phyloP scores from a whole-genome alignment of 768 basidiomycete genomes.

The Pleurotus ostreatus region DNA sequence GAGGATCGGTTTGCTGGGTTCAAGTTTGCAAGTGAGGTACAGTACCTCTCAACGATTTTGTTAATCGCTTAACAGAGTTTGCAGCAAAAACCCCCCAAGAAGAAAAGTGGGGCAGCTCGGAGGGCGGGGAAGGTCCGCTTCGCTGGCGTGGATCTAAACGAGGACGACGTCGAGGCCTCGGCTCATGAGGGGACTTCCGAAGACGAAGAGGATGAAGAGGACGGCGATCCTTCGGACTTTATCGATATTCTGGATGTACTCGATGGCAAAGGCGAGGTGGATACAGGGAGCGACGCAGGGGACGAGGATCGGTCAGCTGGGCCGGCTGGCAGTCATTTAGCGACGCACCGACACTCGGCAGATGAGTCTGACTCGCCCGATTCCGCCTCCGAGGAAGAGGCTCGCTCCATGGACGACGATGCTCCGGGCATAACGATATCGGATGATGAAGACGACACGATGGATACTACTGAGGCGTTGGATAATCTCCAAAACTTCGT shows the following conservation, averaged over 20 bases:
- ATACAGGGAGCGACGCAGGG: conserved; percentile 35
- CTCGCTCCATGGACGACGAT: conserved; percentile 18
- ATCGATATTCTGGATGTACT: conserved; percentile 32
- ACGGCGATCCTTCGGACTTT: conserved; percentile 39
- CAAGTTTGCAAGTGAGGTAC: conserved; percentile 40
- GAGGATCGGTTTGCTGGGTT: conserved; percentile 71
- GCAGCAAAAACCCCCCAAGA: conserved; percentile 18
- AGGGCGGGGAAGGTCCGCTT: conserved; percentile 29
- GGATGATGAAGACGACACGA: conserved; percentile 43
- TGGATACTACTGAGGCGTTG: conserved; percentile 49
- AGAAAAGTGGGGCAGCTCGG: conserved; percentile 16
- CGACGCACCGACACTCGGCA: conserved; percentile 1
- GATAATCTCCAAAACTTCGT: conserved; percentile 73
- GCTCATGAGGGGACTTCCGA: too few relatives aligned
- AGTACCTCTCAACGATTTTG: conserved; percentile 11
- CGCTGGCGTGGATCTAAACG: conserved; percentile 53
- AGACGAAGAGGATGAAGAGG: conserved; percentile 25
- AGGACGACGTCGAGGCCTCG: too few relatives aligned
- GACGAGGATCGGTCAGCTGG: conserved; percentile 16
- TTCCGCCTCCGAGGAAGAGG: conserved; percentile 30
- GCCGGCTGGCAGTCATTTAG: conserved; percentile 9
- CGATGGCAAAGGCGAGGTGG: conserved; percentile 39
- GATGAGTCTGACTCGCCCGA: conserved; percentile 17
- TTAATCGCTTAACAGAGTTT: neutral
- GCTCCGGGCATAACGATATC: conserved; percentile 27